Evolutionary conservation across 192 early-diverging fungal species (phyloP).

Genomic region (Linderina pennispora): DNA sequence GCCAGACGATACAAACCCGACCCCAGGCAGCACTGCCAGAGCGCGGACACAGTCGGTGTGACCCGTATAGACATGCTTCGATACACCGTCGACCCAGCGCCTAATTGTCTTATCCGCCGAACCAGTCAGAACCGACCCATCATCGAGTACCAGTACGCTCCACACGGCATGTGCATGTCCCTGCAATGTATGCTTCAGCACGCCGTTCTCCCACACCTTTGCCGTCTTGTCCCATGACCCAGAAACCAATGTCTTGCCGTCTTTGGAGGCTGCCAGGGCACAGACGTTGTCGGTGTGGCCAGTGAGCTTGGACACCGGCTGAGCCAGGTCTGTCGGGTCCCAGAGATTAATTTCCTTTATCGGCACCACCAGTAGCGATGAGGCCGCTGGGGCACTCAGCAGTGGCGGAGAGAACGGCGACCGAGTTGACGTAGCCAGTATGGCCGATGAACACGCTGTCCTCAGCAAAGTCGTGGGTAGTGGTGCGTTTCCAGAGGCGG

Average conservation of each 20-base stretch:
- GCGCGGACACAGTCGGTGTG: constrained; percentile 92
- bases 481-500: constrained; percentile 62
- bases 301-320: constrained; percentile 59
- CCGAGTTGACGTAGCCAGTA: constrained; percentile 70
- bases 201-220: constrained; percentile 81
- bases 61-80: constrained; percentile 59
- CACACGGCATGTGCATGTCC: constrained; percentile 87
- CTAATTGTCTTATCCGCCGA: constrained; percentile 92
- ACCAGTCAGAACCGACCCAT: constrained; percentile 69
- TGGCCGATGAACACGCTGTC: constrained; percentile 59
- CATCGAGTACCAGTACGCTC: constrained; percentile 74
- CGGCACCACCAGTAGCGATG: constrained; percentile 75
- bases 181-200: constrained; percentile 58
- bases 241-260: constrained; percentile 69
- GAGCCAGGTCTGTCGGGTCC: constrained; percentile 53
- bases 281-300: constrained; percentile 91
- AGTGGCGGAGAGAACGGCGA: constrained; percentile 56
- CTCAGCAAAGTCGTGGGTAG: constrained; percentile 46
- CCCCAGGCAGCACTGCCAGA: constrained; percentile 54
- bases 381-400: constrained; percentile 65
- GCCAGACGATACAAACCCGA: constrained; percentile 77
- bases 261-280: constrained; percentile 56
- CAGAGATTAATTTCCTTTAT: constrained; percentile 80
- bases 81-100: constrained; percentile 70
- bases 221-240: constrained; percentile 98